Conservation (phyloP, 208 protist species). For the Trypanosoma conorhini region DNA sequence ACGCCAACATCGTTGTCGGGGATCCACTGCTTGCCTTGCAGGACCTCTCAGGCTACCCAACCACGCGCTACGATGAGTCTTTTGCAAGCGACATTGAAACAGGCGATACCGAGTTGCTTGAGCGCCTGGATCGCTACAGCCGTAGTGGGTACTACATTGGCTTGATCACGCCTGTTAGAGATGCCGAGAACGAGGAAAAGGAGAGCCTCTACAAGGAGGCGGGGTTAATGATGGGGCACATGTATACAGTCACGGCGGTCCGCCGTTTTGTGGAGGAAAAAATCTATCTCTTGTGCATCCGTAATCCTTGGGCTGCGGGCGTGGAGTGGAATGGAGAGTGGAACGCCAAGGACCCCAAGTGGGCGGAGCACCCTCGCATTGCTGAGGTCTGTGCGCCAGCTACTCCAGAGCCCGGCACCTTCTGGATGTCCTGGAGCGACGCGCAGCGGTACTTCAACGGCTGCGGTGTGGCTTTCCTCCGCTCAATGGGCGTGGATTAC, state of each 20-base stretch:
- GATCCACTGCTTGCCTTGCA: slow-evolving; percentile 61
- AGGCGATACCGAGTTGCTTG: slow-evolving; percentile 21
- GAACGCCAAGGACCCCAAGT: slow-evolving; percentile 16
- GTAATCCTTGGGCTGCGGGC: slow-evolving; percentile 26
- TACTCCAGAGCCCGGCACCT: slow-evolving; percentile 35
- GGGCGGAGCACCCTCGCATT: slow-evolving; percentile 29
- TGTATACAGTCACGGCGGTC: slow-evolving; percentile 26
- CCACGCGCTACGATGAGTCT: slow-evolving; percentile 30
- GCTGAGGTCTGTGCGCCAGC: slow-evolving; percentile 12
- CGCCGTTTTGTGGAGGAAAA: slow-evolving; percentile 10
- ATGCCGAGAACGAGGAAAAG: neutral
- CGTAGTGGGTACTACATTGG: slow-evolving; percentile 26
- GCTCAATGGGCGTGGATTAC: slow-evolving; percentile 42
- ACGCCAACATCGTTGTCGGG: slow-evolving; percentile 63
- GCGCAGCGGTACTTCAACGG: slow-evolving; percentile 58
- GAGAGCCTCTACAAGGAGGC: slow-evolving; percentile 25
- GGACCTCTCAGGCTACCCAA: slow-evolving; percentile 56
- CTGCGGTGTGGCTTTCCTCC: slow-evolving; percentile 64
- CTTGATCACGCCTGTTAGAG: slow-evolving; percentile 29
- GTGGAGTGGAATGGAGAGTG: slow-evolving; percentile 37
- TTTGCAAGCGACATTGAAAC: slow-evolving; percentile 15
- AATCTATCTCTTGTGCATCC: slow-evolving; percentile 25
- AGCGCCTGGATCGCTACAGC: slow-evolving; percentile 27
- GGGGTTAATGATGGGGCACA: slow-evolving; percentile 26
- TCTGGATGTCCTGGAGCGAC: slow-evolving; percentile 71